Conservation (phyloP, 2,329 filamentous ascomycete species). For the Colletotrichum noveboracense region DNA sequence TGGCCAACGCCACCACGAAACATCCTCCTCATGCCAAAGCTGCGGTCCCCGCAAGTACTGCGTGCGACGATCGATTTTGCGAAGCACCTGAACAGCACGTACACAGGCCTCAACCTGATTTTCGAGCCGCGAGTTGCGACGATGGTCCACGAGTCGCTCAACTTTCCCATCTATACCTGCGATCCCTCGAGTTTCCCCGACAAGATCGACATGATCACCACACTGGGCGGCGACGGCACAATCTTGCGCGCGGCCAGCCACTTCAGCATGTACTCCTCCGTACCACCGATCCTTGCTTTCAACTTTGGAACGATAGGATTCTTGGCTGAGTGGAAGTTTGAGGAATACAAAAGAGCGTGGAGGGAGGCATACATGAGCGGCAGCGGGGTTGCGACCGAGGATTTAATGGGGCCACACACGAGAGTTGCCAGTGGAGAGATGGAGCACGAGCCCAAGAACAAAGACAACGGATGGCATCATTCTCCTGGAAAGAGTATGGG, state of each 20-base stretch:
- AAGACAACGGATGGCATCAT: slow-evolving; percentile 66
- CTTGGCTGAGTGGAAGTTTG: slow-evolving; percentile 94
- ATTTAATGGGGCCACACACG: slow-evolving; percentile 44
- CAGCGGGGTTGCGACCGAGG: slow-evolving; percentile 55
- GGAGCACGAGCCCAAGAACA: slow-evolving; percentile 25
- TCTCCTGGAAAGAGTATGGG: slow-evolving; percentile 85
- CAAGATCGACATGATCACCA: slow-evolving; percentile 88
- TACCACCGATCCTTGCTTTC: slow-evolving; percentile 92
- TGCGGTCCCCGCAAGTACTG: slow-evolving; percentile 58
- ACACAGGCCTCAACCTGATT: slow-evolving; percentile 81
- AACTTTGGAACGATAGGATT: slow-evolving; percentile 98
- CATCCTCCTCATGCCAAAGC: slow-evolving; percentile 63
- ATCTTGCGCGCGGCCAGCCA: slow-evolving; percentile 82
- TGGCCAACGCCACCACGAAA: slow-evolving; percentile 61
- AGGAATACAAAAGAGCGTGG: slow-evolving; percentile 90
- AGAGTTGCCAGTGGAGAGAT: slow-evolving; percentile 35
- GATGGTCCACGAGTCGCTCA: slow-evolving; percentile 71
- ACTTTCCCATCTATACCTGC: slow-evolving; percentile 74
- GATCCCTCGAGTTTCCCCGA: slow-evolving; percentile 64
- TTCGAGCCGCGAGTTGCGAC: slow-evolving; percentile 80
- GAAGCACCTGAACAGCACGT: slow-evolving; percentile 79
- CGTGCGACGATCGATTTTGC: slow-evolving; percentile 60
- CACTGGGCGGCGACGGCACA: slow-evolving; percentile 91
- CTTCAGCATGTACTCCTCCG: slow-evolving; percentile 76
- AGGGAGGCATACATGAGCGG: slow-evolving; percentile 88